Conservation (phyloP, 169 alveolate species). For the Cryptosporidium ryanae region DNA sequence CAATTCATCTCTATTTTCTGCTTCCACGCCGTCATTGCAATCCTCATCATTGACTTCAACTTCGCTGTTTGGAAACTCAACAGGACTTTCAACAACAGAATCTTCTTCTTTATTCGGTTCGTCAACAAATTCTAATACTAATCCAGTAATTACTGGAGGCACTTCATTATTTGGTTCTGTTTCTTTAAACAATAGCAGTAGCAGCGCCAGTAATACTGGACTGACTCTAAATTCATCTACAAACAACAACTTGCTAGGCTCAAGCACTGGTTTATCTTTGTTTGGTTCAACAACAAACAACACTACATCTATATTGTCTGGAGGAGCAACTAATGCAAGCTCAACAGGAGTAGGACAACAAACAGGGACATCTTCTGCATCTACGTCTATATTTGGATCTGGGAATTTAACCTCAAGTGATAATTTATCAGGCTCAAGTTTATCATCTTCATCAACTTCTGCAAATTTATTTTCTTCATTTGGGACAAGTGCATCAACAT, state of each 20-base stretch:
- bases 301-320: not conserved
- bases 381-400: not conserved
- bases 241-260: not conserved
- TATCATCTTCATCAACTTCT: not conserved
- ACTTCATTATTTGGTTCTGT: not conserved
- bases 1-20: not conserved
- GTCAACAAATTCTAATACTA: not conserved
- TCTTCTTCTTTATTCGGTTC: slow-evolving; percentile 33
- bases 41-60: slow-evolving; percentile 5
- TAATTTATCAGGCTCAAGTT: not conserved
- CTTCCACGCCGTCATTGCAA: slow-evolving; percentile 3
- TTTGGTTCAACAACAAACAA: slow-evolving; percentile 10
- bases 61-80: not conserved
- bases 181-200: not conserved
- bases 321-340: not conserved
- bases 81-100: not conserved
- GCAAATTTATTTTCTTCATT: not conserved
- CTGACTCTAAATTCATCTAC: not conserved
- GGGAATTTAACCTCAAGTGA: slow-evolving; percentile 4
- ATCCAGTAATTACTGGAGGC: not conserved
- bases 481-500: slow-evolving; percentile 6
- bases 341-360: not conserved
- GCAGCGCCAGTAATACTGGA: not conserved
- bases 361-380: not conserved
- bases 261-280: not conserved